phyloP scores from a whole-genome alignment of 108 stramenopile species.

The Epithemia pelagica region DNA sequence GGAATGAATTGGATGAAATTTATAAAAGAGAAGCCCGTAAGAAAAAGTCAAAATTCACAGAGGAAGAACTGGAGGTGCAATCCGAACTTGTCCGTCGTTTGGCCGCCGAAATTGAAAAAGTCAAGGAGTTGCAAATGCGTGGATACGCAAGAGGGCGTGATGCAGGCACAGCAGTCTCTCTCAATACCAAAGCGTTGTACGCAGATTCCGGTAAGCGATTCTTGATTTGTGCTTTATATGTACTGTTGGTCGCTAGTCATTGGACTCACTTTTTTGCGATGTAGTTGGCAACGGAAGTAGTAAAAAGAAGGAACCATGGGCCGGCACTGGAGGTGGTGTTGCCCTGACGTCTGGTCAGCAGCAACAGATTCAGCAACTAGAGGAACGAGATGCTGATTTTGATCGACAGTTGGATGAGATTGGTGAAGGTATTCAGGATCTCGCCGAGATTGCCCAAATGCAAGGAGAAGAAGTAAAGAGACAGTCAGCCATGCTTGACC shows the following conservation, averaged over 20 bases:
- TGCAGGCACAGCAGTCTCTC: slow-evolving; percentile 29
- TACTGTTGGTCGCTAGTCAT: background rate
- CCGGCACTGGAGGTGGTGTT: slow-evolving; percentile 14
- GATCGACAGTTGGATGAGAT: slow-evolving; percentile 84
- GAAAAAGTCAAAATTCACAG: slow-evolving; percentile 79
- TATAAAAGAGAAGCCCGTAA: slow-evolving; percentile 83
- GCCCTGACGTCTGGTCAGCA: slow-evolving; percentile 70
- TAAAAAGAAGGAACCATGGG: slow-evolving; percentile 8
- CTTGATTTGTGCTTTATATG: slow-evolving; percentile 1
- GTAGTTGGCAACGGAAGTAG: background rate
- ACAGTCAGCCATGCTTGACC: slow-evolving; percentile 76
- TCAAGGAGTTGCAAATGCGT: slow-evolving; percentile 64
- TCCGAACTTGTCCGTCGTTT: slow-evolving; percentile 64
- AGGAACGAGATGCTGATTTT: slow-evolving; percentile 81
- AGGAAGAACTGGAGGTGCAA: slow-evolving; percentile 82
- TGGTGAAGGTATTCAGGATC: slow-evolving; percentile 79
- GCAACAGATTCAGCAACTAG: slow-evolving; percentile 60
- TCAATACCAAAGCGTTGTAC: slow-evolving; percentile 57
- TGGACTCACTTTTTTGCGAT: background rate
- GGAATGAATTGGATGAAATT: slow-evolving; percentile 72
- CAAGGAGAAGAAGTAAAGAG: slow-evolving; percentile 81
- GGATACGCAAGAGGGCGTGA: slow-evolving; percentile 58
- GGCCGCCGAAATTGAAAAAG: slow-evolving; percentile 74
- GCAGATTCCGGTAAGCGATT: slow-evolving; percentile 16
- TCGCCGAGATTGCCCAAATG: slow-evolving; percentile 68